Evolutionary conservation across 2,329 filamentous ascomycete genomes (phyloP).

Genomic region (Aspergillus felis): DNA sequence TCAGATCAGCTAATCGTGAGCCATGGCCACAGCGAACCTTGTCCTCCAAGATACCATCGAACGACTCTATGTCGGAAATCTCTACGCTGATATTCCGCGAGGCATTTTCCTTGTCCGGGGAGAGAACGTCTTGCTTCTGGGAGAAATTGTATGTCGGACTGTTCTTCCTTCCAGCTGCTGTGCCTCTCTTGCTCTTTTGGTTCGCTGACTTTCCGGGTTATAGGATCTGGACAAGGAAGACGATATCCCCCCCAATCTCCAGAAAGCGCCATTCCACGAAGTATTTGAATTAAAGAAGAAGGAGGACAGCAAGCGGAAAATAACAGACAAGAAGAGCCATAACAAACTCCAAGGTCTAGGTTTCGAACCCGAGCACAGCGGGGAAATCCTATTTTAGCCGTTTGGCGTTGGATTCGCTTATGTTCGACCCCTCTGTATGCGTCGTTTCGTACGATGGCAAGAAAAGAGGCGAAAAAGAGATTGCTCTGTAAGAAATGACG

Average conservation of each 20-base stretch:
- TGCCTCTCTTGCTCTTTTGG: neutral
- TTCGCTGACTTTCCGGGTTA: neutral
- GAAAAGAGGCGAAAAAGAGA: neutral
- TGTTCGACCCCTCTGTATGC: constrained; percentile 1
- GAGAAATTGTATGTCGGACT: constrained; percentile 65
- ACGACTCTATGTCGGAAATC: constrained; percentile 68
- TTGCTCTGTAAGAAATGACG: neutral
- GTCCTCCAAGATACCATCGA: constrained; percentile 92
- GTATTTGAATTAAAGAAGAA: constrained; percentile 72
- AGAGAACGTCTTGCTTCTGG: constrained; percentile 93
- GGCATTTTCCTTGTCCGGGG: constrained; percentile 90
- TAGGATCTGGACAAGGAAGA: constrained; percentile 92
- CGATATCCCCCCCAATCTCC: constrained; percentile 68
- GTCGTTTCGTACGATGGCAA: neutral
- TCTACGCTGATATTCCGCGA: constrained; percentile 80
- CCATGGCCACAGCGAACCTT: constrained; percentile 67
- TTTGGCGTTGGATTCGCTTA: neutral
- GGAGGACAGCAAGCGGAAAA: constrained; percentile 65
- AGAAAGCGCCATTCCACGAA: constrained; percentile 61
- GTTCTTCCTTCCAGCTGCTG: neutral
- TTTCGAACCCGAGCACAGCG: constrained; percentile 81
- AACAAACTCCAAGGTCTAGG: constrained; percentile 72
- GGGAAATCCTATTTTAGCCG: constrained; percentile 65
- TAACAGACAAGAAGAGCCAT: constrained; percentile 66
- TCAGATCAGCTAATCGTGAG: neutral